Conservation (phyloP, 2,329 filamentous ascomycete species). For the Madurella fahalii region DNA sequence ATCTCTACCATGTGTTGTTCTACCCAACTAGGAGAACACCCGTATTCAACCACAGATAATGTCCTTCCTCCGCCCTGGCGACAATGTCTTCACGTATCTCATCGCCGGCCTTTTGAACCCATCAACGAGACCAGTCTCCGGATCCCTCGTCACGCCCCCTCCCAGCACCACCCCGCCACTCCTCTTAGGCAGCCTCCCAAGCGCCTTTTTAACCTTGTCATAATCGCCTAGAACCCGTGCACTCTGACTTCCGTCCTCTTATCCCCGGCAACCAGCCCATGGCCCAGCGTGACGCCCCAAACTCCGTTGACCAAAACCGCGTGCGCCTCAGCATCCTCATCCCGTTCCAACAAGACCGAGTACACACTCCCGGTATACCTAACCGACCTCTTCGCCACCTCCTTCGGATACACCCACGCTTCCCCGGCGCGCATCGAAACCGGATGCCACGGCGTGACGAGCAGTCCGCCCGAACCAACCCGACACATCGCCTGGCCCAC, state of each 20-base stretch:
- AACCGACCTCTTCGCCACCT: constrained; percentile 31
- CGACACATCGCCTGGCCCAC: constrained; percentile 39
- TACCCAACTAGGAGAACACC: background rate
- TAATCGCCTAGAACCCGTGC: constrained; percentile 54
- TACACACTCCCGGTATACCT: constrained; percentile 51
- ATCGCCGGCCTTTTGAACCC: constrained; percentile 26
- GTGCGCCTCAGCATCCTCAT: constrained; percentile 43
- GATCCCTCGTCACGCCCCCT: constrained; percentile 39
- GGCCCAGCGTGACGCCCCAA: constrained; percentile 57
- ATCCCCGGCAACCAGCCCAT: constrained; percentile 42
- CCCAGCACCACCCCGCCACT: constrained; percentile 41
- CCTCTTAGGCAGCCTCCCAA: constrained; percentile 35
- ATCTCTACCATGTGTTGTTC: too few species aligned
- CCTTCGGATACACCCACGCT: constrained; percentile 30
- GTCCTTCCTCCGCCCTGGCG: background rate
- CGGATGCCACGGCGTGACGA: constrained; percentile 60
- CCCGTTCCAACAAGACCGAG: constrained; percentile 52
- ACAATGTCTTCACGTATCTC: background rate
- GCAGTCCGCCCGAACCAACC: constrained; percentile 38
- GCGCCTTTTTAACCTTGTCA: constrained; percentile 36
- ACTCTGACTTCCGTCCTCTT: constrained; percentile 38
- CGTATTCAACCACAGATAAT: background rate
- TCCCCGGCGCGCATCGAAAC: constrained; percentile 29
- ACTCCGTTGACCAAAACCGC: constrained; percentile 44
- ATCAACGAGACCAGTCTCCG: constrained; percentile 37